Evolutionary conservation across 306 rosid genomes (phyloP).

Genomic region (Medicago ruthenica): DNA sequence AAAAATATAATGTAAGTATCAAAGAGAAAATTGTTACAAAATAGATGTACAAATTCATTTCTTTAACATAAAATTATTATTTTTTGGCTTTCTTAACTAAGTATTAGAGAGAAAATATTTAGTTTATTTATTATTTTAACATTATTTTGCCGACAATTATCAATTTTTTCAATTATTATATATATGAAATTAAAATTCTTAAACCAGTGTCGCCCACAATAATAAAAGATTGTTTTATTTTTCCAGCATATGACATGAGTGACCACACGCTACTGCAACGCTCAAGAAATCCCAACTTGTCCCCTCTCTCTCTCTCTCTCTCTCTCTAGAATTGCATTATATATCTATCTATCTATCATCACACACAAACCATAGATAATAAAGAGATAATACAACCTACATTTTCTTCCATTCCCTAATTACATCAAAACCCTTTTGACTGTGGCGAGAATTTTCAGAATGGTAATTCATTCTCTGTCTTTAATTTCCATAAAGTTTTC

Average conservation of each 20-base stretch:
- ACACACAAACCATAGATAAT: background rate
- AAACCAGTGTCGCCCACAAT: too few species aligned
- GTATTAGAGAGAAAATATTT: too few species aligned
- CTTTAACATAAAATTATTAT: too few species aligned
- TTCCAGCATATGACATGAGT: constrained; percentile 15
- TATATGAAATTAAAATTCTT: too few species aligned
- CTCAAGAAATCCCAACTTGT: background rate
- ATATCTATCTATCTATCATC: background rate
- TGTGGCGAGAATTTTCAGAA: constrained; percentile 55
- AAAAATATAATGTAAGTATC: too few species aligned
- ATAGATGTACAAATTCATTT: too few species aligned
- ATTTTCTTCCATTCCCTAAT: constrained; percentile 12
- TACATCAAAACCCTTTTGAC: background rate
- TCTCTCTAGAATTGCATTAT: background rate
- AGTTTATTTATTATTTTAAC: too few species aligned
- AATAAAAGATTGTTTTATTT: too few species aligned
- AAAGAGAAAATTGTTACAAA: too few species aligned
- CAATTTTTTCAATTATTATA: too few species aligned
- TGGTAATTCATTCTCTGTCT: constrained; percentile 44
- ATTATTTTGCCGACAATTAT: too few species aligned
- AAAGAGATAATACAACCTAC: constrained; percentile 4
- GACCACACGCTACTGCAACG: constrained; percentile 10
- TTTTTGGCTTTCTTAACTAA: too few species aligned
- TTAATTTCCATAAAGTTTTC: background rate
- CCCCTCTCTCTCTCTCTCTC: background rate